Conservation (phyloP, 805 yeast genomes). For the Helenozyma rhizophorensis region DNA sequence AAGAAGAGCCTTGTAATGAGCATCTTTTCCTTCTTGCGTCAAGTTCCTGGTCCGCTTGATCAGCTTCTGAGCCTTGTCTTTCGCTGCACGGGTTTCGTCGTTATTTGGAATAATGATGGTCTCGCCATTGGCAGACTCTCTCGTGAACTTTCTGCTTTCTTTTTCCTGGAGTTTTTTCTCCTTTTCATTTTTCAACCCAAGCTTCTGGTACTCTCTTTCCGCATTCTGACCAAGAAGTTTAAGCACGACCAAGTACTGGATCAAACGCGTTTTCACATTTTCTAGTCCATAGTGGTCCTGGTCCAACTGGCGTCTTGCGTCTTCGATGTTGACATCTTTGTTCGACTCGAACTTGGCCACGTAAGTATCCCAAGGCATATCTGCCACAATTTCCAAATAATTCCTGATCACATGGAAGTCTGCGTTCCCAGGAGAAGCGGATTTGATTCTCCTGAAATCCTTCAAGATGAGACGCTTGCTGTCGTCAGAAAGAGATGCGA, state of each 20-base stretch:
- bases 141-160: conserved; percentile 14
- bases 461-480: conserved; percentile 37
- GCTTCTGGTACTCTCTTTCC: conserved; percentile 18
- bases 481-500: conserved; percentile 31
- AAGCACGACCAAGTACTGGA: conserved; percentile 77
- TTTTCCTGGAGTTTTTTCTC: conserved; percentile 4
- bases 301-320: conserved; percentile 57
- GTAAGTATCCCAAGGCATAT: conserved; percentile 55
- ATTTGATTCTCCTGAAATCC: conserved; percentile 53
- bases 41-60: conserved; percentile 14
- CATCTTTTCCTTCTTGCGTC: conserved; percentile 2
- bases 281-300: conserved; percentile 76
- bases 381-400: conserved; percentile 61
- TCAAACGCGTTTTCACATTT: conserved; percentile 66
- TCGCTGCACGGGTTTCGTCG: conserved; percentile 29
- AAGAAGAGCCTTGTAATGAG: conserved; percentile 7
- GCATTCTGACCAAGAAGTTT: conserved; percentile 48
- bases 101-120: conserved; percentile 32
- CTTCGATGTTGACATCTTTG: conserved; percentile 46
- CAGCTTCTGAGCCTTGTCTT: conserved; percentile 19
- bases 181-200: conserved; percentile 7
- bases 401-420: conserved; percentile 63
- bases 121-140: conserved; percentile 17
- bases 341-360: conserved; percentile 29
- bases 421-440: conserved; percentile 46